phyloP scores from a whole-genome alignment of 2,329 filamentous ascomycete species.

The Phialophora verrucosa region DNA sequence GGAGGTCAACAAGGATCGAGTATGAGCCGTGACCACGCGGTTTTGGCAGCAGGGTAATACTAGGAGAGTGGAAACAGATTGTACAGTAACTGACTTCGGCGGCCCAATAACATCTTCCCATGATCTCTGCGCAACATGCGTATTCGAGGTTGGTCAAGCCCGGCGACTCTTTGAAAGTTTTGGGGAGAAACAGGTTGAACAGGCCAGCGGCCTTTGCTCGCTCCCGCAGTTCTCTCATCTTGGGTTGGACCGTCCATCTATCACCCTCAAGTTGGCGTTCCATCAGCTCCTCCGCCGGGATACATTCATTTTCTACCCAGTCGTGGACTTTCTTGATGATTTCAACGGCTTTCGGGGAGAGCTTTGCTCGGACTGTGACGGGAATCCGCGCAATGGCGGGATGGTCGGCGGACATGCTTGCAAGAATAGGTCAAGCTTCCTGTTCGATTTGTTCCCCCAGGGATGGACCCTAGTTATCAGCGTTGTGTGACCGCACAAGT shows the following conservation, averaged over 20 bases:
- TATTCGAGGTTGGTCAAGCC: slow-evolving; percentile 90
- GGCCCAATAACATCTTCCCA: slow-evolving; percentile 62
- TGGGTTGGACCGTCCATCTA: slow-evolving; percentile 72
- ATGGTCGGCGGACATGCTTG: too few species aligned
- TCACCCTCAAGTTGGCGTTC: slow-evolving; percentile 72
- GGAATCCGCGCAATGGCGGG: too few species aligned
- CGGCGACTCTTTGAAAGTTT: slow-evolving; percentile 84
- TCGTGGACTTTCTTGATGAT: slow-evolving; percentile 67
- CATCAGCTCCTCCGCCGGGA: slow-evolving; percentile 75
- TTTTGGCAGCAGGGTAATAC: too few species aligned
- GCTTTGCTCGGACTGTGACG: too few species aligned
- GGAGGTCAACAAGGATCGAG: background rate
- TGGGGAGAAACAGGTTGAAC: slow-evolving; percentile 88
- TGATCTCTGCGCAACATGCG: slow-evolving; percentile 84
- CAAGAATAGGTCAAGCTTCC: too few species aligned
- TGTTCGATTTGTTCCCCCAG: too few species aligned
- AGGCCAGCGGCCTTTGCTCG: slow-evolving; percentile 74
- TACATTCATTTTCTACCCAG: slow-evolving; percentile 88
- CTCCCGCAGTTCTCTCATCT: slow-evolving; percentile 81
- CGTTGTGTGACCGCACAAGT: too few species aligned
- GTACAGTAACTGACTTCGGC: too few species aligned
- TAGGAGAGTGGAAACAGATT: too few species aligned
- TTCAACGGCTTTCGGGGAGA: slow-evolving; percentile 46
- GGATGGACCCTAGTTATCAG: too few species aligned
- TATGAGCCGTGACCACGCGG: too few species aligned